phyloP scores from a whole-genome alignment of 1,139 yeast species.

The Ashbya aceris region DNA sequence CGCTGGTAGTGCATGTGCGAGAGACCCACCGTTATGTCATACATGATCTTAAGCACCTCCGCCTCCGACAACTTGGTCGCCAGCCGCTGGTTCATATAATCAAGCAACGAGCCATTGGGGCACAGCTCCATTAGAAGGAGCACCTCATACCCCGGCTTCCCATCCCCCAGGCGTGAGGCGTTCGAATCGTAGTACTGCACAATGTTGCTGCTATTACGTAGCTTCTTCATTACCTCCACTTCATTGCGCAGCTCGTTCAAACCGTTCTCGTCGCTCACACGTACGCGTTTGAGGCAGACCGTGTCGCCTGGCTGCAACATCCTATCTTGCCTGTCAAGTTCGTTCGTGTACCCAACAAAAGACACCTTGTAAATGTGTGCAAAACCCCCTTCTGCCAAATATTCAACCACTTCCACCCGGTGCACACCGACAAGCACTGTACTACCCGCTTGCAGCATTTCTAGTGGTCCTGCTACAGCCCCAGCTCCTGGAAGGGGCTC shows the following conservation, averaged over 20 bases:
- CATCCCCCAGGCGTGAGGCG: constrained; percentile 59
- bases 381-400: constrained; percentile 65
- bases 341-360: constrained; percentile 23
- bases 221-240: constrained; percentile 78
- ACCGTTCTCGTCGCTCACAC: constrained; percentile 64
- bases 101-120: constrained; percentile 75
- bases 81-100: constrained; percentile 87
- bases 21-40: constrained; percentile 73
- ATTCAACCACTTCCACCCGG: constrained; percentile 45
- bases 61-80: constrained; percentile 71
- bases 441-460: constrained; percentile 39
- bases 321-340: constrained; percentile 14
- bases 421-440: constrained; percentile 58
- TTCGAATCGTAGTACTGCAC: constrained; percentile 91
- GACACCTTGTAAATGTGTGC: constrained; percentile 66
- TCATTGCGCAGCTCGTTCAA: constrained; percentile 62
- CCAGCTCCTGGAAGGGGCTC: no score
- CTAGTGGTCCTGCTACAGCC: not conserved
- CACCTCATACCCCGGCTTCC: constrained; percentile 56
- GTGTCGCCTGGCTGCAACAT: constrained; percentile 30
- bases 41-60: constrained; percentile 76
- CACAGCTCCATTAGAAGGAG: constrained; percentile 90
- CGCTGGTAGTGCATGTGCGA: constrained; percentile 78
- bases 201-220: constrained; percentile 66
- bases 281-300: constrained; percentile 68